phyloP scores from a whole-genome alignment of 208 protist species.

The Naegleria fowleri region DNA sequence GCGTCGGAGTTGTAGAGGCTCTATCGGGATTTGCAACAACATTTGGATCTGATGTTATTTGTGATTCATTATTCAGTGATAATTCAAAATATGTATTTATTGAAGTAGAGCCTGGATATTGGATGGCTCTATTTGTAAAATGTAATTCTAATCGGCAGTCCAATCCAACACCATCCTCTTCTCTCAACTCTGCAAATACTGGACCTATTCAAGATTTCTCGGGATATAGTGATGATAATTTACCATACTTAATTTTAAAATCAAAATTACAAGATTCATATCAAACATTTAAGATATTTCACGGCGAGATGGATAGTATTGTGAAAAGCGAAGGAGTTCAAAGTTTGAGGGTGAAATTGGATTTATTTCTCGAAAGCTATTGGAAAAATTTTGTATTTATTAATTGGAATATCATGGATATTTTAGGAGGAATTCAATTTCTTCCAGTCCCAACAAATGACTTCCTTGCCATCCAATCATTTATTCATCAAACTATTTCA shows the following conservation, averaged over 20 bases:
- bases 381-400: background rate
- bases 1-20: background rate
- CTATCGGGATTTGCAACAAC: background rate
- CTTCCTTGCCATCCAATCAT: constrained; percentile 4
- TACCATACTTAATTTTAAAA: background rate
- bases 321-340: background rate
- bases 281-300: background rate
- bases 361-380: background rate
- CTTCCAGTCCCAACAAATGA: background rate
- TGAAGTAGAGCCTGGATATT: constrained; percentile 19
- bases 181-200: background rate
- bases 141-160: too few species aligned
- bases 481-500: background rate
- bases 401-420: background rate
- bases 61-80: background rate
- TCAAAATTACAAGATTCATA: background rate
- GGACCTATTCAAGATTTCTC: background rate
- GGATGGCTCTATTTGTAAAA: background rate
- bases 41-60: background rate
- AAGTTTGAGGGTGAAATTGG: background rate
- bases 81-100: background rate
- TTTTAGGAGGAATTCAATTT: background rate
- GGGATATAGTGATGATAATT: background rate
- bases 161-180: background rate
- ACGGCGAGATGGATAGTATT: background rate